Evolutionary conservation across 2,329 filamentous ascomycete genomes (phyloP), one percentile per base, ranked within the genome.

Genomic region (Paecilomyces sp.): DNA sequence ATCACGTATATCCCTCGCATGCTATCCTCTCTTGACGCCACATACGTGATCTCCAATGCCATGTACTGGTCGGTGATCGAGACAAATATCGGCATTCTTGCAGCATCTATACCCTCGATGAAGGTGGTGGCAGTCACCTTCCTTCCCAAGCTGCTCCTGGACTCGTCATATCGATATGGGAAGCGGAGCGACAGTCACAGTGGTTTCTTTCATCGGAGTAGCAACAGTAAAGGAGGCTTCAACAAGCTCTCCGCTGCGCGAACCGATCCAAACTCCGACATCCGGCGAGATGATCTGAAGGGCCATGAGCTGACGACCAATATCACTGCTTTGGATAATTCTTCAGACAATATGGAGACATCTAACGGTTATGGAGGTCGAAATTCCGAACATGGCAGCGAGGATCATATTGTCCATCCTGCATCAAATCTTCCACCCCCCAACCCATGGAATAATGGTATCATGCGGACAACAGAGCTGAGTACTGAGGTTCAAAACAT

Each of bases 61-160:
- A 79, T 80, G 73, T 78, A 79, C 62, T 78, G 76, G 76, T 76
- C 75, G 8, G 69, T 75, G 7, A 76, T 77, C 58, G 76, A 78
- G 58, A 72, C 74, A 61, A 77, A 77, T 62, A 64, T 77, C 50
- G 75, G 72, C 25, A 77, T 78, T 58, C 67, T 78, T n/a, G 75
- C 75, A 41, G 71, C 75, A 34, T 78, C 74, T 4, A 75, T 77
- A 18, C 76, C 76, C 0, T 75, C 74, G 24, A 74, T 77, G 68
- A 76, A 76, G 31, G 71, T 73, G 18, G 70, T 77, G 36, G 71
- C 72, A 55, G 75, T 68, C 24, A 73, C 71, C 36, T 78, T 79
- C 67, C 64, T 77, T n/a, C 77, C 77, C n/a, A 66, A 72, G 65
- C 67, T 81, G 6, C 41, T 47, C n/a, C 15, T 47, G 41, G 41